Evolutionary conservation across 768 basidiomycete species (phyloP).

Genomic region (Solioccasus polychromus): DNA sequence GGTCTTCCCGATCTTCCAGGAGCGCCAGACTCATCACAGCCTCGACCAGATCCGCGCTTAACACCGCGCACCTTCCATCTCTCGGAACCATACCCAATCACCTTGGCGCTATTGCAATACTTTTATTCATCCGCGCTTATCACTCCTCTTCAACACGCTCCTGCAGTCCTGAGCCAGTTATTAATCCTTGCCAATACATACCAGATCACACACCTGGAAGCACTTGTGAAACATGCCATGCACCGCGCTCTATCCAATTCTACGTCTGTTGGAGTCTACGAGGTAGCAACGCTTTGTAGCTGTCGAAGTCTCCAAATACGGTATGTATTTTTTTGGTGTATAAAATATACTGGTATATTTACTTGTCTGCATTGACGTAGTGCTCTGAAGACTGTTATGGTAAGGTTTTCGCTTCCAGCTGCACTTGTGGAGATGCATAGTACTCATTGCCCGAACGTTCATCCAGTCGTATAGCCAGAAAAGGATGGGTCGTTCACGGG

Average conservation of each 20-base stretch:
- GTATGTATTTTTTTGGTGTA: slow-evolving; percentile 40
- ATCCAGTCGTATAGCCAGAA: slow-evolving; percentile 76
- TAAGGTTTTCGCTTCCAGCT: slow-evolving; percentile 31
- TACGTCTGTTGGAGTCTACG: slow-evolving; percentile 89
- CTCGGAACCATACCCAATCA: slow-evolving; percentile 87
- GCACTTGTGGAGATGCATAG: neutral
- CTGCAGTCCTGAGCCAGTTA: slow-evolving; percentile 84
- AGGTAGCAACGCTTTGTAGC: slow-evolving; percentile 89
- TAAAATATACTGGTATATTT: slow-evolving; percentile 7
- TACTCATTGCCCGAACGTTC: slow-evolving; percentile 19
- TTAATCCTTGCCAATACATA: slow-evolving; percentile 84
- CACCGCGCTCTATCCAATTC: slow-evolving; percentile 82
- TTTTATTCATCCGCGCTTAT: slow-evolving; percentile 84
- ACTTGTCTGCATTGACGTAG: slow-evolving; percentile 33
- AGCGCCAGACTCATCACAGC: slow-evolving; percentile 44
- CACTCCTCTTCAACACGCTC: slow-evolving; percentile 89
- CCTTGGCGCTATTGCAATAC: slow-evolving; percentile 88
- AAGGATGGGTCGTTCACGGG: slow-evolving; percentile 52
- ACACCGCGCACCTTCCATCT: slow-evolving; percentile 77
- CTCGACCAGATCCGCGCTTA: slow-evolving; percentile 72
- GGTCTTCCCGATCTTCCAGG: slow-evolving; percentile 62
- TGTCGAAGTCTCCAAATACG: slow-evolving; percentile 88
- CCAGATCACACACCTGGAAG: slow-evolving; percentile 68
- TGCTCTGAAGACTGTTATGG: slow-evolving; percentile 83
- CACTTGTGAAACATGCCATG: slow-evolving; percentile 90